Conservation (phyloP, 164 flowering plant genomes). For the Nymphaea thermarum region DNA sequence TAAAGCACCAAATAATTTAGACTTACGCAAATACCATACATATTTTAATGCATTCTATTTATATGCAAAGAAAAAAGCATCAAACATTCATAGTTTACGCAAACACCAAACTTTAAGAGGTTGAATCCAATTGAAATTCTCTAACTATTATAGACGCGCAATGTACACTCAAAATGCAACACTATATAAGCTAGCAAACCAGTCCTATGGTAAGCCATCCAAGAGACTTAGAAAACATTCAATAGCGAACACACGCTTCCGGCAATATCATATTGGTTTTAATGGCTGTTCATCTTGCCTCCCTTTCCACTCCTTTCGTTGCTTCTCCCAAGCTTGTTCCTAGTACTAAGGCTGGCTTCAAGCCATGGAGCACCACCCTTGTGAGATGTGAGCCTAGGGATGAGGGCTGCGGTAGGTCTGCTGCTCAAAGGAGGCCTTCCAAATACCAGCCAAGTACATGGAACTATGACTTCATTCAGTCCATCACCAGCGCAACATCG, state of each 20-base stretch:
- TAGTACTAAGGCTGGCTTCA: not conserved
- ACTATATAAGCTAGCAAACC: too few relatives aligned
- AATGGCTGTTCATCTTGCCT: not conserved
- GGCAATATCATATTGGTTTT: not conserved
- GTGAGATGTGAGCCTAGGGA: not conserved
- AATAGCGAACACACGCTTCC: not conserved
- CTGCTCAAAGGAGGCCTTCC: not conserved
- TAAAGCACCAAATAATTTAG: too few relatives aligned
- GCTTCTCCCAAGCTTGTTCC: not conserved
- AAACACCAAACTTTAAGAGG: too few relatives aligned
- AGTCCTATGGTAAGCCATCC: too few relatives aligned
- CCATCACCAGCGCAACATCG: not conserved
- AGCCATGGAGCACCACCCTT: not conserved
- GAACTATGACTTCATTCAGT: not conserved
- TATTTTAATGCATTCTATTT: too few relatives aligned
- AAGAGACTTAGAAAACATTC: too few relatives aligned
- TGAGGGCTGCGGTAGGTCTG: not conserved
- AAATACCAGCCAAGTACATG: not conserved
- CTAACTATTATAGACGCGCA: too few relatives aligned
- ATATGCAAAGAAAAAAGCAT: too few relatives aligned
- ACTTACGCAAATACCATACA: too few relatives aligned
- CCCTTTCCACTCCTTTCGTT: not conserved
- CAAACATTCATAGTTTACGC: too few relatives aligned
- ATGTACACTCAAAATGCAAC: too few relatives aligned
- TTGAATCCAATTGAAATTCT: too few relatives aligned